Base-by-base conservation (phyloP, 306 rosid genomes). In the Pueraria montana region DNA sequence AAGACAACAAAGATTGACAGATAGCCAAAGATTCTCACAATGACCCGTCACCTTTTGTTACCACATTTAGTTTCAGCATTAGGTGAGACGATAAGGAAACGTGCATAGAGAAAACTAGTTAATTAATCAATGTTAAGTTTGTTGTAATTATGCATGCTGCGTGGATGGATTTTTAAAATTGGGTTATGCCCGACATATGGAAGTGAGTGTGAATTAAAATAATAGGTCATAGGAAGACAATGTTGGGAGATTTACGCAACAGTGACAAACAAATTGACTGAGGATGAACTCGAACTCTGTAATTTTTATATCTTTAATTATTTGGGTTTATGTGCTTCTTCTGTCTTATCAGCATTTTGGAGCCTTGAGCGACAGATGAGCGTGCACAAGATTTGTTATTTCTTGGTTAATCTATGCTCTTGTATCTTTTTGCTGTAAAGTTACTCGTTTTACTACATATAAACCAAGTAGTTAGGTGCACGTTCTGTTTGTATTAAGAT, bases 181-280 rank as follows among this genome's bases (percentile, higher is more conserved):
- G 72, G 72, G 79, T 82, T 72, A 63, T 74, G 59, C 71, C 88
- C 83, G 84, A 76, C 84, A 89, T 77, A 65, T 87, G 88, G 90
- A 87, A 87, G 84, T 90, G 86, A 83, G 82, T 77, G 82, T 53
- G 72, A 50, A 72, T 69, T 84, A 86, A 80, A 78, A 62, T 80
- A 84, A 65, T 45, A 18, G 17, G 11, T 68, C 34, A 45, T 73
- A 71, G 42, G 24, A 32, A 40, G 87, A 86, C 83, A 82, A 56
- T 26, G 76, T 82, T 42, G 53, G 79, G 85, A 81, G 88, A 72
- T 86, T 82, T 71, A 75, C 55, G 21, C 53, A 61, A 66, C 21
- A 53, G 62, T 48, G 38, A 72, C 36, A 72, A 38, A 38, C 76
- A 59, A 40, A 89, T 66, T 36, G 5, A 66, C 78, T 27, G 16